Evolutionary conservation across 2,329 filamentous ascomycete species (phyloP), one percentile per base, ranked within the genome.

Genomic region (Orbilia ellipsospora): DNA sequence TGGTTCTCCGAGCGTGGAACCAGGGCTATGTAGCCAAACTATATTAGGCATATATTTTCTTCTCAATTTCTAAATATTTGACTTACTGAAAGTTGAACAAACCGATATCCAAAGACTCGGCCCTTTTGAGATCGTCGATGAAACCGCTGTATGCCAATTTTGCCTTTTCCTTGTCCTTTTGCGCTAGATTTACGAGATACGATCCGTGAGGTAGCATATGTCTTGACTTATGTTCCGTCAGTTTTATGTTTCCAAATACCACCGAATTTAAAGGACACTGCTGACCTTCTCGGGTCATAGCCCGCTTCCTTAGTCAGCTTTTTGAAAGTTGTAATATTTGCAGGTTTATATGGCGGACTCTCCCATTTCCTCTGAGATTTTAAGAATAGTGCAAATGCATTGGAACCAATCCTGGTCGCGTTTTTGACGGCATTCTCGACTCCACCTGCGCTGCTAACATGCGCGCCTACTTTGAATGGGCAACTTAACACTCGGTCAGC

Each of bases 301-400:
- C 84, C 84, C 81, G 94, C 89, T 59, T 89, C 84, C 60, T 87
- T 85, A 80, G 92, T 92, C 36, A 88, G 84, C 51, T 86, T 85
- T 67, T 87, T 87, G 83, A 98, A 99, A 45, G 88, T 86, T 50
- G 88, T 85, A 59, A 87, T 86, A 63, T 90, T 88, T 26, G 91
- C 89, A 45, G 88, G 83, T 26, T 90, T 86, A 3, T 99, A 86
- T 0, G 92, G 88, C 7, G 94, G 92, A 80, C 91, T 96, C 28
- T 88, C 86, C 95, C 95, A 99, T 84, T 97, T 98, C 66, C 94
- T 90, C 82, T 99, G 95, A 0, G 92, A 96, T 82, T 98, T 98
- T 79, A 99, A 87, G 84, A 99, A 99, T 18, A 98, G 86, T 2
- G 95, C 95, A 79, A 98, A 96, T 8, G 94, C 89, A 81, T 98